A percentile compares a stretch with the other conserved stretches of the same genome.
Conservation (phyloP, 108 stramenopile species). For the Chaetoceros tenuissimus region DNA sequence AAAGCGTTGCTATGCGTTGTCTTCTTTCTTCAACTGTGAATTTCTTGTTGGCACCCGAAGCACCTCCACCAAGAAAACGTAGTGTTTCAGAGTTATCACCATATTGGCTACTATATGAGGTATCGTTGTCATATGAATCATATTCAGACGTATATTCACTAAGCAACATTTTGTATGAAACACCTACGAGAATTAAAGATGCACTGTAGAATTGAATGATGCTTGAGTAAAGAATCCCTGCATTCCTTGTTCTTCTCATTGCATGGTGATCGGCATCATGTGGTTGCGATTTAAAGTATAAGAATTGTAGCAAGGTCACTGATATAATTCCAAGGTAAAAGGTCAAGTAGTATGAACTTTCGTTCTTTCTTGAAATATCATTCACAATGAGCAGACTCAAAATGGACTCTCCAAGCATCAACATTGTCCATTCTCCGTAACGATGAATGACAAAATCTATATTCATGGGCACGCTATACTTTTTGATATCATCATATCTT, state of each 20-base stretch:
- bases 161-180: constrained; percentile 38
- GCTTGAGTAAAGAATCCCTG: constrained; percentile 11
- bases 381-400: constrained; percentile 48
- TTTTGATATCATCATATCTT: constrained; percentile 1
- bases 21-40: constrained; percentile 10
- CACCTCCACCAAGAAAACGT: no score
- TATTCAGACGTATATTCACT: constrained; percentile 13
- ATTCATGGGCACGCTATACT: constrained; percentile 43
- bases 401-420: constrained; percentile 63
- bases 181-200: constrained; percentile 33
- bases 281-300: constrained; percentile 46
- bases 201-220: constrained; percentile 26
- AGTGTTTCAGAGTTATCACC: not conserved
- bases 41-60: not conserved
- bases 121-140: not conserved
- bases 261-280: constrained; percentile 42
- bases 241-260: constrained; percentile 18
- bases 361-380: constrained; percentile 1
- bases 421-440: constrained; percentile 66
- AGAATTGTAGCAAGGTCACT: constrained; percentile 33
- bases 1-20: constrained; percentile 29
- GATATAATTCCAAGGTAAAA: constrained; percentile 35
- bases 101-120: not conserved
- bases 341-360: constrained; percentile 21
- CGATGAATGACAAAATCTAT: constrained; percentile 58